These are phyloP conservation scores for Colletotrichum sp. DNA, from an alignment of 2,329 filamentous ascomycete species.

Conservation along the genomic window DNA sequence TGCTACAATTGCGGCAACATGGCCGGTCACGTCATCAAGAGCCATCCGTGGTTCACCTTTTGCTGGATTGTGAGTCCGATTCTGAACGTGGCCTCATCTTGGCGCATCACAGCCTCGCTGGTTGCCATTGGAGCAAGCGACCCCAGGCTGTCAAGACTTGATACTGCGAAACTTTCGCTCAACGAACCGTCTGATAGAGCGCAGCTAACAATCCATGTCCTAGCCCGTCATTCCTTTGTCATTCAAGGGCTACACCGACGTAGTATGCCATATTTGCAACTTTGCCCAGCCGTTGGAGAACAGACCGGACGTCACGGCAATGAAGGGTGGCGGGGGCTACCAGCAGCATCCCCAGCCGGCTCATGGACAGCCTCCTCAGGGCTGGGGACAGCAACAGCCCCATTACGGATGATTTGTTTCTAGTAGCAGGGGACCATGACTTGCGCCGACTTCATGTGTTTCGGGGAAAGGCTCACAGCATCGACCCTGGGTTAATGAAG, in stretches of 20 bases:
- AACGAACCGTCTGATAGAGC: neutral
- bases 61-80: conserved; percentile 69
- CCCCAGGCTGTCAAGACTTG: neutral
- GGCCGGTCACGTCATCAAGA: conserved; percentile 64
- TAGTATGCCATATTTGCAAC: conserved; percentile 77
- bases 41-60: conserved; percentile 78
- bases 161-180: neutral
- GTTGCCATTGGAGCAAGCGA: neutral
- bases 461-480: neutral
- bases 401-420: conserved; percentile 10
- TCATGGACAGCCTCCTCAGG: conserved; percentile 36
- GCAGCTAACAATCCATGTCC: neutral
- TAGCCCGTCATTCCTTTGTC: conserved; percentile 76
- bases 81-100: neutral
- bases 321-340: conserved; percentile 47
- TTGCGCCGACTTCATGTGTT: neutral
- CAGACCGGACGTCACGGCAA: conserved; percentile 59
- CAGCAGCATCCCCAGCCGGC: conserved; percentile 32
- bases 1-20: conserved; percentile 73
- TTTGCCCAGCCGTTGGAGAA: conserved; percentile 72
- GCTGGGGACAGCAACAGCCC: conserved; percentile 29
- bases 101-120: neutral
- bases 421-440: neutral
- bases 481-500: neutral
- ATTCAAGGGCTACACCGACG: conserved; percentile 69